Evolutionary conservation across 2,329 filamentous ascomycete genomes (phyloP).

Genomic region (Sporothrix inflata): DNA sequence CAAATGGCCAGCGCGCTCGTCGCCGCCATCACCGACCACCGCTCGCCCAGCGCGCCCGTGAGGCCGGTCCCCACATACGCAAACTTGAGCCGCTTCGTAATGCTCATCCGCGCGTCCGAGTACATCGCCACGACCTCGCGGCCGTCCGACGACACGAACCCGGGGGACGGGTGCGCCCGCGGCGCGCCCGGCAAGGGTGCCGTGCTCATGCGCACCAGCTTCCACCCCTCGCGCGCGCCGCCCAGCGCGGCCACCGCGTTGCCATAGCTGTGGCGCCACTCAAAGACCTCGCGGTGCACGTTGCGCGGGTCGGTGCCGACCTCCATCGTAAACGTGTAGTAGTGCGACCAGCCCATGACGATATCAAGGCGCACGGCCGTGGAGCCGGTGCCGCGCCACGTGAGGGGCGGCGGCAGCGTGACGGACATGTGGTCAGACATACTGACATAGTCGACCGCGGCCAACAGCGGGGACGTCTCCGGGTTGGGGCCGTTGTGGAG

Average conservation of each 20-base stretch:
- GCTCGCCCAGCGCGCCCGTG: slow-evolving; percentile 46
- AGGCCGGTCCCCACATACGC: slow-evolving; percentile 47
- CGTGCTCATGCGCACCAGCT: slow-evolving; percentile 45
- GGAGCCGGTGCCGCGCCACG: slow-evolving; percentile 31
- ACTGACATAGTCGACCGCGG: slow-evolving; percentile 35
- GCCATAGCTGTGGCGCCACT: slow-evolving; percentile 49
- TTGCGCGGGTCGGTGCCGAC: slow-evolving; percentile 36
- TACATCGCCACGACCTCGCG: slow-evolving; percentile 50
- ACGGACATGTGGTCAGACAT: slow-evolving; percentile 35
- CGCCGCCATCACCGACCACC: slow-evolving; percentile 50
- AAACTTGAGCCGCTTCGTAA: slow-evolving; percentile 45
- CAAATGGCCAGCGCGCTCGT: slow-evolving; percentile 44
- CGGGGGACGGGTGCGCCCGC: slow-evolving; percentile 29
- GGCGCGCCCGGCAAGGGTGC: slow-evolving; percentile 23
- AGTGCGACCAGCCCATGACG: slow-evolving; percentile 31
- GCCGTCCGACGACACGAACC: slow-evolving; percentile 41
- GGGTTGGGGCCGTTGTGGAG: slow-evolving; percentile 43
- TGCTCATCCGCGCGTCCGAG: slow-evolving; percentile 41
- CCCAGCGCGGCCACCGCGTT: slow-evolving; percentile 42
- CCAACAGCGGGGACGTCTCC: slow-evolving; percentile 39
- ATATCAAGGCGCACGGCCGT: slow-evolving; percentile 29
- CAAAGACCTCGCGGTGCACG: slow-evolving; percentile 43
- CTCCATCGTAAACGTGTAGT: slow-evolving; percentile 44
- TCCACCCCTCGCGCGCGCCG: slow-evolving; percentile 44
- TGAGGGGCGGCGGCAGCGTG: slow-evolving; percentile 39